Base-by-base conservation (phyloP, 345 rosid genomes). In the Eucalyptus microcorys region DNA sequence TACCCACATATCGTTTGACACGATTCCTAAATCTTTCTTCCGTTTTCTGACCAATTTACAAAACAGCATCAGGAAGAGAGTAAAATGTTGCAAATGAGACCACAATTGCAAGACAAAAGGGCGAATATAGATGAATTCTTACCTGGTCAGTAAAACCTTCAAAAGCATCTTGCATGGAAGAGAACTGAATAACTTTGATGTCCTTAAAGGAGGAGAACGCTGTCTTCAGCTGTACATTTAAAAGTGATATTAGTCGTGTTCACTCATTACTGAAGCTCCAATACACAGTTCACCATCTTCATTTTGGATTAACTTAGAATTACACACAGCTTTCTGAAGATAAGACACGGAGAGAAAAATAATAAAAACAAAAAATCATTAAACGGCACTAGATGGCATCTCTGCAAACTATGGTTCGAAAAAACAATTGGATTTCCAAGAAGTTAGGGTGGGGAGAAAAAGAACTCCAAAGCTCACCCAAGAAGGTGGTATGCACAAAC, bases 91-190 rank as follows among this genome's bases (percentile, higher is more conserved):
- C 64, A 37, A 53, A 53, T 52, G 66, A 49, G 45, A 53, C 30
- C 64, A 32, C 68, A 86, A 43, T 52, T 19, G 21, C 66, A 49
- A 17, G 50, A 45, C 45, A 66, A 19, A 24, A 45, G 57, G 30
- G 45, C 4, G 45, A 43, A 90, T 24, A 90, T 26, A 76, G 47
- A 76, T 76, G 16, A 76, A 76, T 26, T 76, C 94, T 94, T 92
- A 91, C 99, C 98, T 94, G 94, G 93, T 97, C 95, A 8, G 95
- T 88, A 89, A 96, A 97, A 86, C 97, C 97, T 3, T 61, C 89
- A 93, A 97, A 98, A 89, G 97, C 97, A 90, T 96, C 96, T 94
- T 96, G 94, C 95, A 98, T 89, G 21, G 99, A 96, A 84, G 99
- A 95, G 91, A 98, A 98, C 87, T 96, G 95, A 89, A 97, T 93